Percentiles rank a stretch among this genome's conserved stretches.
Conservation (phyloP, 106 monocot species). For the Dendrobium catenatum region DNA sequence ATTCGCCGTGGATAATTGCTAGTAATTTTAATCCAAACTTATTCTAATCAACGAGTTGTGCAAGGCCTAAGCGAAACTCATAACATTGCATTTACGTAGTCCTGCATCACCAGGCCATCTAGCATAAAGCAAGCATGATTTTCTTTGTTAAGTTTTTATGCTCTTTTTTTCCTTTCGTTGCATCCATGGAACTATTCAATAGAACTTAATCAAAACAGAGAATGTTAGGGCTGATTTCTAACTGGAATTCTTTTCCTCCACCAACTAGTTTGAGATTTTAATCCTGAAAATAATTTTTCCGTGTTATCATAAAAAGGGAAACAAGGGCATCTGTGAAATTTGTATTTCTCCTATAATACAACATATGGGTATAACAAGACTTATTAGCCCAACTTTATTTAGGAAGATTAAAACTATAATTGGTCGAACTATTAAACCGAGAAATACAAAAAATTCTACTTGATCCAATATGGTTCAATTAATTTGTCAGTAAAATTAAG, state of each 20-base stretch:
- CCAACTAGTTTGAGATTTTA: background rate
- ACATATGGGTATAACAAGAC: background rate
- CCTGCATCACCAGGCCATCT: background rate
- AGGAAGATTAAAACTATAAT: background rate
- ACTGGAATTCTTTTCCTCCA: background rate
- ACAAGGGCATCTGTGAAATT: background rate
- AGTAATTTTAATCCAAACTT: no score
- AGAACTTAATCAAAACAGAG: background rate
- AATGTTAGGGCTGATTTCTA: background rate
- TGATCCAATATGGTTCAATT: background rate
- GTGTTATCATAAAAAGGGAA: no score
- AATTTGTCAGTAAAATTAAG: background rate
- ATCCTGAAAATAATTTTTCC: no score
- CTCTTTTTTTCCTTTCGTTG: no score
- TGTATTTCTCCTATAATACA: background rate
- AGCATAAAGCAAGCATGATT: background rate
- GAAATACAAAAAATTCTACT: background rate
- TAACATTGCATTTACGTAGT: no score
- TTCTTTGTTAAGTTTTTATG: background rate
- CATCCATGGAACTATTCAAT: background rate
- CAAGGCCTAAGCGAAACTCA: no score
- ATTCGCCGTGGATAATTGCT: no score
- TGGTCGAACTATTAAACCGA: background rate
- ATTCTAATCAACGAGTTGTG: no score
- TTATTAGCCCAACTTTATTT: background rate